Base-by-base conservation (phyloP, 1,139 yeast species). In the Yamadazyma diddensiae region DNA sequence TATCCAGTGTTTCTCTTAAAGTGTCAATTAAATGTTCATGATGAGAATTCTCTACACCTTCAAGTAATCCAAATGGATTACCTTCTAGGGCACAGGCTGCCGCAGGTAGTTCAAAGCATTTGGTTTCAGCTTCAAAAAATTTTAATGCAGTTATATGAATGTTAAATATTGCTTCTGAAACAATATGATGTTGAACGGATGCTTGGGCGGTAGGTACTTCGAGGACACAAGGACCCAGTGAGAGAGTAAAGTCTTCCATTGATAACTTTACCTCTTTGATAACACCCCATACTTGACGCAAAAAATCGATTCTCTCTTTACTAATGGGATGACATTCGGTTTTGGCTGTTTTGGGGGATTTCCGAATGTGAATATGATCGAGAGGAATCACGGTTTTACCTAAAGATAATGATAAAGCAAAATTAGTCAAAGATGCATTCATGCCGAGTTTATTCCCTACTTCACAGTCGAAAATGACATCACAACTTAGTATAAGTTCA, bases 51-150 rank as follows among this genome's bases (percentile, higher is more conserved):
- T 40, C 46, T 3, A 47, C 30, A 3, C 46, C 50, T 29, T 39
- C 38, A n/a, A 47, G 27, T 3, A 44, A 34, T 15, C 46, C 50
- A 22, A 52, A 37, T 1, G 57, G 58, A 31, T 52, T 45, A 16
- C 39, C 45, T 34, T 54, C 53, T 12, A 57, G 36, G 5, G 45
- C 37, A 15, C 57, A 42, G 1, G 67, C 52, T 7, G 59, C 57
- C 1, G 70, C 56, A 1, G 73, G 73, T 9, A 68, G 38, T 30
- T 63, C 71, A 31, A 68, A 43, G 36, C 65, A 56, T 28, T 51
- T 52, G 22, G 60, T 50, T 4, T 48, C 59, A 7, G 53, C 43
- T 35, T 69, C 69, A 32, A 38, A 50, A 3, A 65, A 22, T 28
- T 48, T 59, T 14, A 55, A 47, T 1, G 68, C 53, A 1, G 47